These are phyloP conservation scores for Tetrahymena elliotti DNA, from an alignment of 73 alveolate genomes.

Conservation along the genomic window DNA sequence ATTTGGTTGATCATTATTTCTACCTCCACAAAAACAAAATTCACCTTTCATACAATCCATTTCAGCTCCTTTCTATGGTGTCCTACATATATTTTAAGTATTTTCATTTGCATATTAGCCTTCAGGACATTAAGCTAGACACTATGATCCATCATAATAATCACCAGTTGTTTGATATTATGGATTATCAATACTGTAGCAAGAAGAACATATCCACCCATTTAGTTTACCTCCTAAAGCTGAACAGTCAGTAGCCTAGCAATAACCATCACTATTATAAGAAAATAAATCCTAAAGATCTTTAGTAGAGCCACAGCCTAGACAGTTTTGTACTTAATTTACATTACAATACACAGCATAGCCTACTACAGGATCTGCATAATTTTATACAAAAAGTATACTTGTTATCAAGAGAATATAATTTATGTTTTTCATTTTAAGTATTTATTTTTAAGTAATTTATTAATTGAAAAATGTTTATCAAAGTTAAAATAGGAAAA, in stretches of 20 bases:
- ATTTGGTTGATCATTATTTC: too few relatives aligned
- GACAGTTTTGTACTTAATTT: neutral
- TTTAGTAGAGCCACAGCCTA: neutral
- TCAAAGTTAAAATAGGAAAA: too few relatives aligned
- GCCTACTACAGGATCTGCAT: too few relatives aligned
- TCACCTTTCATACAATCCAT: neutral
- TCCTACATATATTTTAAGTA: neutral
- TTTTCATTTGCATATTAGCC: neutral
- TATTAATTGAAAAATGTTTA: too few relatives aligned
- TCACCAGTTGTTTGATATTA: neutral
- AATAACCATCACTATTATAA: too few relatives aligned
- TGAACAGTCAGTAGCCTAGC: neutral
- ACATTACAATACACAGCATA: neutral
- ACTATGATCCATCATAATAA: neutral
- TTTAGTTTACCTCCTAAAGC: neutral
- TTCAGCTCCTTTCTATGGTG: neutral
- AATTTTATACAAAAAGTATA: too few relatives aligned
- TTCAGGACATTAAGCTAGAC: neutral
- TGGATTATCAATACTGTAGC: neutral
- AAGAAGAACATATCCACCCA: neutral
- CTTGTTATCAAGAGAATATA: too few relatives aligned
- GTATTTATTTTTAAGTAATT: too few relatives aligned
- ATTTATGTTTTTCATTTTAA: neutral
- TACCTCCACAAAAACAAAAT: neutral
- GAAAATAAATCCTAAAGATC: too few relatives aligned